Evolutionary conservation across 768 basidiomycete genomes (phyloP).

Genomic region (Boletus rubroflammeus): DNA sequence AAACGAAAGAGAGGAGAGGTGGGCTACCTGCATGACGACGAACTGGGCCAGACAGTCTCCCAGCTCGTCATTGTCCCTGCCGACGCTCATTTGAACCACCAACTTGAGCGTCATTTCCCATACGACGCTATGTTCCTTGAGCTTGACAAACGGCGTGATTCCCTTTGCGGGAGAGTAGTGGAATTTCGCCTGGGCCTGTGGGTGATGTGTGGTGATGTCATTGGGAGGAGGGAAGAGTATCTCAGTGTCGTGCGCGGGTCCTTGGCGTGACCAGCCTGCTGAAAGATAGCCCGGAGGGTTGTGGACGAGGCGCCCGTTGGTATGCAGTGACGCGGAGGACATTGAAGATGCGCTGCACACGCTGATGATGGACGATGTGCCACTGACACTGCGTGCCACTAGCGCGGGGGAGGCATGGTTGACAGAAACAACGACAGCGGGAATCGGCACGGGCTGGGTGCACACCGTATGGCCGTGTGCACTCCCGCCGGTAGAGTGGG

Average conservation of each 20-base stretch:
- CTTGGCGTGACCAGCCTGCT: slow-evolving; percentile 24
- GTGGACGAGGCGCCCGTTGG: slow-evolving; percentile 1
- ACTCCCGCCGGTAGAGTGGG: neutral
- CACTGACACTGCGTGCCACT: slow-evolving; percentile 18
- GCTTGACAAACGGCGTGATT: slow-evolving; percentile 53
- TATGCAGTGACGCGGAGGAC: slow-evolving; percentile 9
- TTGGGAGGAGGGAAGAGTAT: neutral
- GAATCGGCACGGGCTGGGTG: slow-evolving; percentile 13
- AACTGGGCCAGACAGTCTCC: slow-evolving; percentile 61
- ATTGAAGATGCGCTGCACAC: slow-evolving; percentile 21
- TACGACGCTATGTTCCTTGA: slow-evolving; percentile 60
- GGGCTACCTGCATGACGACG: slow-evolving; percentile 51
- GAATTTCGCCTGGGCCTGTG: neutral
- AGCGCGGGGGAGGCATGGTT: slow-evolving; percentile 13
- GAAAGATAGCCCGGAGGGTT: slow-evolving; percentile 23
- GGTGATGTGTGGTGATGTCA: neutral
- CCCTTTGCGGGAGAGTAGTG: slow-evolving; percentile 47
- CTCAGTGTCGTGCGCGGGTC: neutral
- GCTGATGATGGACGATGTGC: slow-evolving; percentile 22
- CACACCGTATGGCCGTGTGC: neutral
- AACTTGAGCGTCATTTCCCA: slow-evolving; percentile 61
- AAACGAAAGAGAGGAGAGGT: neutral
- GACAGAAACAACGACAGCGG: slow-evolving; percentile 28
- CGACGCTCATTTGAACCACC: slow-evolving; percentile 57
- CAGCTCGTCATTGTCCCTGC: slow-evolving; percentile 47